Evolutionary conservation across 805 yeast species (phyloP).

Genomic region (Lipomyces anomalus): DNA sequence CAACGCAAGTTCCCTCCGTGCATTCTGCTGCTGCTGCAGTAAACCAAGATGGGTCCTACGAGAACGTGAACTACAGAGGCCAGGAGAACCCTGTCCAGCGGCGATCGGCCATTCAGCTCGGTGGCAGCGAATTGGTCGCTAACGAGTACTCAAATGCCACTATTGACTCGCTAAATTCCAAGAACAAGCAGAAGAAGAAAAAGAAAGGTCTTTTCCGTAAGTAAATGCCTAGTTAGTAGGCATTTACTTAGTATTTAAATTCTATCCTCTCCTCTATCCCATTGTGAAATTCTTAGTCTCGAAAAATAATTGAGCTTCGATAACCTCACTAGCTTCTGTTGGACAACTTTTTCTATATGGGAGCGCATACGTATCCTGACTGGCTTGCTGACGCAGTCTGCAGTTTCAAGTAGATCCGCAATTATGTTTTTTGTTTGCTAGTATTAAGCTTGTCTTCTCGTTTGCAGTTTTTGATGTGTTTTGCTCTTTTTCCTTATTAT

Average conservation of each 20-base stretch:
- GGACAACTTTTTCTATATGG: neutral
- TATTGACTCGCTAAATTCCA: conserved; percentile 43
- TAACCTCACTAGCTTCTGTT: neutral
- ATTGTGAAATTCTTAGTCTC: conserved; percentile 1
- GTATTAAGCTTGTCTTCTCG: no score
- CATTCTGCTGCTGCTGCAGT: conserved; percentile 2
- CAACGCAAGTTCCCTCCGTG: conserved; percentile 37
- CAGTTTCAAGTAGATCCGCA: no score
- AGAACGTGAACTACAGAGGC: no score
- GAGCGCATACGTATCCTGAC: no score
- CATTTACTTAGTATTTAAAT: conserved; percentile 10
- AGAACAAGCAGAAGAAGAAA: conserved; percentile 53
- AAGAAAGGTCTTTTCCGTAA: conserved; percentile 72
- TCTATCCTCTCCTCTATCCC: no score
- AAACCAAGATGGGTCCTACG: no score
- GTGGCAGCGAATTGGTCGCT: conserved; percentile 18
- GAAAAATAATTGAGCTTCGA: neutral
- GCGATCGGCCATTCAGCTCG: conserved; percentile 25
- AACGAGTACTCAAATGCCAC: conserved; percentile 17
- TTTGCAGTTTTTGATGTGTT: no score
- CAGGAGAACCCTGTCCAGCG: conserved; percentile 23
- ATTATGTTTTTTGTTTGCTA: no score
- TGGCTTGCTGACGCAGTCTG: no score
- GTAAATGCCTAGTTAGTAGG: no score
- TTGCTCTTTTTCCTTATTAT: no score